A percentile compares a stretch with the other conserved stretches of the same genome.
Conservation (phyloP, 306 rosid species). For the Leucaena leucocephala region DNA sequence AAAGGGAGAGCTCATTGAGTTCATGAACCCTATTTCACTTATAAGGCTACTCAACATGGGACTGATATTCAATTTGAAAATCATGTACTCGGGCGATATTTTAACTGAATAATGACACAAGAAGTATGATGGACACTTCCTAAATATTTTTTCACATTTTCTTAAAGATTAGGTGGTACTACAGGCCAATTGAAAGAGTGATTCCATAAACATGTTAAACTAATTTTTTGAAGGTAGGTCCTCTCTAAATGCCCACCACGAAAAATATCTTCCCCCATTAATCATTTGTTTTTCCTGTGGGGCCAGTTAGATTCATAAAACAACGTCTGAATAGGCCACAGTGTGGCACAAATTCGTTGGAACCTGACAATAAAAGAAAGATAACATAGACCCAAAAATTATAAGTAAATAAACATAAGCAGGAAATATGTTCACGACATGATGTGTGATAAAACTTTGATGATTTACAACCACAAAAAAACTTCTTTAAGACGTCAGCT, state of each 20-base stretch:
- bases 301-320: not conserved
- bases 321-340: not conserved
- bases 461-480: not conserved
- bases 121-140: not conserved
- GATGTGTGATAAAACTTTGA: not conserved
- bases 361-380: not conserved
- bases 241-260: constrained; percentile 39
- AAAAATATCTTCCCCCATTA: constrained; percentile 20
- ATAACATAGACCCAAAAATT: not conserved
- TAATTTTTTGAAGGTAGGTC: constrained; percentile 35
- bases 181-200: constrained; percentile 17
- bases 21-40: too few species aligned
- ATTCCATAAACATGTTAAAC: not conserved
- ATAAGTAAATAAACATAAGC: not conserved
- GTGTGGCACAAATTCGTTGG: not conserved
- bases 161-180: not conserved
- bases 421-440: not conserved
- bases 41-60: too few species aligned
- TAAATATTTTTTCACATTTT: not conserved
- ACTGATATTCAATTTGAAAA: too few species aligned
- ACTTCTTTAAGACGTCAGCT: constrained; percentile 29
- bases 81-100: too few species aligned
- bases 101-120: not conserved
- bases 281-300: not conserved
- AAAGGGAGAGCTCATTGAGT: too few species aligned